phyloP scores from a whole-genome alignment of 345 rosid genomes.

The Euphorbia peplus region DNA sequence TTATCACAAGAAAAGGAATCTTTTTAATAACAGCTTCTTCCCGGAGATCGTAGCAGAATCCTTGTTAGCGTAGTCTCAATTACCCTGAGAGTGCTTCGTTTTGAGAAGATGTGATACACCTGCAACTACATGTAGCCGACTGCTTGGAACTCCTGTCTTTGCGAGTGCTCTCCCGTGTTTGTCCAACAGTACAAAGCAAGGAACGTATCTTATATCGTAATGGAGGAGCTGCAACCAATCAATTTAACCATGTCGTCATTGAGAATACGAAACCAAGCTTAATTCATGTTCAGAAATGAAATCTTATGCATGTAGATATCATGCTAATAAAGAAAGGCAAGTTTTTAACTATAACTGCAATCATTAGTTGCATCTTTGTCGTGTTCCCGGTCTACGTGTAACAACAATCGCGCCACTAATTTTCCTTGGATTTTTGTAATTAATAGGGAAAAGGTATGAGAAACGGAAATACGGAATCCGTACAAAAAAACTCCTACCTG shows the following conservation, averaged over 20 bases:
- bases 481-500: neutral
- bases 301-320: neutral
- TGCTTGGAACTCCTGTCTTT: slow-evolving; percentile 81
- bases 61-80: neutral
- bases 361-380: slow-evolving; percentile 1
- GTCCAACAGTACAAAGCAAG: slow-evolving; percentile 91
- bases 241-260: neutral
- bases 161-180: slow-evolving; percentile 74
- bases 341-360: neutral
- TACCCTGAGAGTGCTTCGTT: slow-evolving; percentile 47
- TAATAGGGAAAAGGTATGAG: neutral
- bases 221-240: slow-evolving; percentile 65
- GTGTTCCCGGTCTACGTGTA: neutral
- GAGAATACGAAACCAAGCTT: neutral
- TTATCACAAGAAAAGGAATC: neutral
- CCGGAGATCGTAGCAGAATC: neutral
- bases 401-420: too few relatives aligned
- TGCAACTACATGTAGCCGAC: slow-evolving; percentile 82
- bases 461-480: neutral
- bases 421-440: neutral
- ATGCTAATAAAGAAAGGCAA: neutral
- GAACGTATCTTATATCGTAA: slow-evolving; percentile 81
- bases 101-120: slow-evolving; percentile 87
- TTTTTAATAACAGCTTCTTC: neutral
- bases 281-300: neutral